Percentiles rank a stretch among this genome's conserved stretches.
Evolutionary conservation across 345 rosid genomes (phyloP).

Genomic region (Eucalyptus lansdowneana): DNA sequence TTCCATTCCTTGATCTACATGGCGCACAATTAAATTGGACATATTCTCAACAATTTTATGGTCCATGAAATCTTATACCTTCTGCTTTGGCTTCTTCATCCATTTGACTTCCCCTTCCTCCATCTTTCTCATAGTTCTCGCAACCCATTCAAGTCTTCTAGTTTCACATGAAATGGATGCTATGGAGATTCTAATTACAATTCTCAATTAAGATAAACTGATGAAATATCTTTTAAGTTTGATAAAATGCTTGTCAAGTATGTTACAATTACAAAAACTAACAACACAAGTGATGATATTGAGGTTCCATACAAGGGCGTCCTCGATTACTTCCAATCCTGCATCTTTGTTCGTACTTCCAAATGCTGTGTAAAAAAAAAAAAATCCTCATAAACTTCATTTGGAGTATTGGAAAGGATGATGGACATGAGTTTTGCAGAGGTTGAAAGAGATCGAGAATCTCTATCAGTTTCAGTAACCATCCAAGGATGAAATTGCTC

Average conservation of each 20-base stretch:
- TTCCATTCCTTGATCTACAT: no score
- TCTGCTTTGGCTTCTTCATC: not conserved
- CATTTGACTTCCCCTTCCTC: not conserved
- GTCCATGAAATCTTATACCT: not conserved
- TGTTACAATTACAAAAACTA: not conserved
- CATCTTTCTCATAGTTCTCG: no score
- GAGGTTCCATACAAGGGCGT: slow-evolving; percentile 82
- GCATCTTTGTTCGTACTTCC: slow-evolving; percentile 19
- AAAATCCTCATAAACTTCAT: no score
- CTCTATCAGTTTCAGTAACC: no score
- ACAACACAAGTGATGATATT: slow-evolving; percentile 28
- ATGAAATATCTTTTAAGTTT: not conserved
- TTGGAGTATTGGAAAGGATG: rapidly evolving
- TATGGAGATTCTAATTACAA: no score
- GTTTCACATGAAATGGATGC: not conserved
- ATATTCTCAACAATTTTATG: not conserved
- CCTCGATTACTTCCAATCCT: slow-evolving; percentile 70
- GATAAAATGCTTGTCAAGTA: not conserved
- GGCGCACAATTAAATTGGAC: not conserved
- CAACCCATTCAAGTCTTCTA: not conserved
- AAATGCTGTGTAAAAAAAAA: slow-evolving; percentile 39
- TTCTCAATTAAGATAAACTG: not conserved
- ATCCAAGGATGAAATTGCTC: no score
- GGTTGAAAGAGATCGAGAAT: no score
- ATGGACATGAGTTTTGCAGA: no score